phyloP scores from a whole-genome alignment of 345 rosid genomes.

The Brassica carinata region DNA sequence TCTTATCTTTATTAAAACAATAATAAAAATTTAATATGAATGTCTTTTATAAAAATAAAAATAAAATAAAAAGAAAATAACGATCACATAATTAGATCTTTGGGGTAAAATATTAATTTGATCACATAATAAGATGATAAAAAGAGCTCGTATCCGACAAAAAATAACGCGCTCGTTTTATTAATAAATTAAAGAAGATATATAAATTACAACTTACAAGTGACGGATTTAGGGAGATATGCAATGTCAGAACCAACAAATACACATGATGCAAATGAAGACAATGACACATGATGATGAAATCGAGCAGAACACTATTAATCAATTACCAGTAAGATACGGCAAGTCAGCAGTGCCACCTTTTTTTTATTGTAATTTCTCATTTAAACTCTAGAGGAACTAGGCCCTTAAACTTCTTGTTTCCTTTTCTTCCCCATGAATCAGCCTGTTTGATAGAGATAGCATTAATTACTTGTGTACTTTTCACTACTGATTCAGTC shows the following conservation, averaged over 20 bases:
- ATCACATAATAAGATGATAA: neutral
- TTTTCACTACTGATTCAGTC: constrained; percentile 14
- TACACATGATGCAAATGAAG: constrained; percentile 35
- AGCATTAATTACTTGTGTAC: constrained; percentile 10
- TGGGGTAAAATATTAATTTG: neutral
- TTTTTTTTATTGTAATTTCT: neutral
- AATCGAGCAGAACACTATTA: constrained; percentile 6
- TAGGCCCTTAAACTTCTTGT: neutral
- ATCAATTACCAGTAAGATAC: constrained; percentile 37
- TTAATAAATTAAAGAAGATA: neutral
- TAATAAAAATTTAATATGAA: no score
- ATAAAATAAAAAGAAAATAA: no score
- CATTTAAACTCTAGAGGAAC: neutral
- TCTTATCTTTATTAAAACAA: no score
- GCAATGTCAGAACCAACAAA: constrained; percentile 21
- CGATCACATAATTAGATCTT: neutral
- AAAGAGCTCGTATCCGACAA: neutral
- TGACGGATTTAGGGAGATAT: constrained; percentile 2
- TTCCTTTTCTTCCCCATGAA: constrained; percentile 20
- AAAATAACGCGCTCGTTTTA: neutral
- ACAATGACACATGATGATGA: constrained; percentile 36
- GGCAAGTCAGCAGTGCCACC: constrained; percentile 37
- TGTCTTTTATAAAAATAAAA: no score
- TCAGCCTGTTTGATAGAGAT: constrained; percentile 13
- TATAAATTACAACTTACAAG: constrained; percentile 5